phyloP scores from a whole-genome alignment of 2,329 filamentous ascomycete species.

The Leptosphaerulina australis region DNA sequence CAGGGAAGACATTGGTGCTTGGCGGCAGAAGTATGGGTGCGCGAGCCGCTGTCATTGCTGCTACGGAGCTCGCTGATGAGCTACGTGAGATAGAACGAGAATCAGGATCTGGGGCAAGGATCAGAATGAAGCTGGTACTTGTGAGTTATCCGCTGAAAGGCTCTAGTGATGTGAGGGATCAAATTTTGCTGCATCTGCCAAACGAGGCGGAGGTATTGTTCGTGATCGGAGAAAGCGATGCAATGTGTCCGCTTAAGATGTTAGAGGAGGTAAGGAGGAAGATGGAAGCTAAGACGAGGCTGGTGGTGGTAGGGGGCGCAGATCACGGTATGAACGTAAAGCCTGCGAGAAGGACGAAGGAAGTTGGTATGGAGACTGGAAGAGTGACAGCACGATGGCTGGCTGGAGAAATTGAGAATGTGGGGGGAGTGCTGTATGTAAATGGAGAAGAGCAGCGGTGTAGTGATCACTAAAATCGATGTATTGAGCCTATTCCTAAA shows the following conservation, averaged over 20 bases:
- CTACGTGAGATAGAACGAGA: not conserved
- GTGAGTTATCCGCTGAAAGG: constrained; percentile 52
- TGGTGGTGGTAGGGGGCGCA: constrained; percentile 47
- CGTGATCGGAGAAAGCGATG: constrained; percentile 43
- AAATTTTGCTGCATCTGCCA: constrained; percentile 48
- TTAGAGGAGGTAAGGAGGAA: constrained; percentile 36
- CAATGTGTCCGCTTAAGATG: constrained; percentile 31
- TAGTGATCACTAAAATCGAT: not conserved
- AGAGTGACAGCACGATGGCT: constrained; percentile 45
- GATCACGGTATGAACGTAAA: constrained; percentile 52
- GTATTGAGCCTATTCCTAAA: not conserved
- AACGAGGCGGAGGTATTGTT: constrained; percentile 47
- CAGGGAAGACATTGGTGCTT: constrained; percentile 24
- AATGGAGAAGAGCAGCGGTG: constrained; percentile 6
- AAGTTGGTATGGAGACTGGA: constrained; percentile 43
- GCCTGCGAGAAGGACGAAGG: constrained; percentile 31
- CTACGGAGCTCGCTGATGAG: constrained; percentile 4
- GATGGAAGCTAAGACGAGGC: constrained; percentile 49
- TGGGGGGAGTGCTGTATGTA: constrained; percentile 14
- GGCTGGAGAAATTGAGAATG: constrained; percentile 16
- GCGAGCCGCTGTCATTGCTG: constrained; percentile 50
- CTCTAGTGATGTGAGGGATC: constrained; percentile 46
- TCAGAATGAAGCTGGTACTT: constrained; percentile 39
- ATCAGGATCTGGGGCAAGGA: constrained; percentile 1
- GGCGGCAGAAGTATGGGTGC: constrained; percentile 55